phyloP scores from a whole-genome alignment of 1,284 basidiomycete species.

The Malassezia yamatoensis region DNA sequence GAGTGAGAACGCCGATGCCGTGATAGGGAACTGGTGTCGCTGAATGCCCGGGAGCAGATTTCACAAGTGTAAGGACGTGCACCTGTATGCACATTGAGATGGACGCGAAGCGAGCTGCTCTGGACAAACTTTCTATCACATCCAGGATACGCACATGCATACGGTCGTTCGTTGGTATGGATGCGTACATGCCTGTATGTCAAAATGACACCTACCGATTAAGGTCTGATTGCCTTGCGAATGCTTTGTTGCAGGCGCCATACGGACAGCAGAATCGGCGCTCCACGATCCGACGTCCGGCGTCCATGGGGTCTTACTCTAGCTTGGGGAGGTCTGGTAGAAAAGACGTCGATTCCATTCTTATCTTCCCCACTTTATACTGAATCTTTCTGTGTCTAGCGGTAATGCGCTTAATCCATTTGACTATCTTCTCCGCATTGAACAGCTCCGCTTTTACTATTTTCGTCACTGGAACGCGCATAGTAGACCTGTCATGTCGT shows the following conservation, averaged over 20 bases:
- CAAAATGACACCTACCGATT: slow-evolving; percentile 2
- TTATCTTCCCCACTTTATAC: background rate
- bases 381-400: background rate
- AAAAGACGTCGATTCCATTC: too few relatives aligned
- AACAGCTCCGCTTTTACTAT: background rate
- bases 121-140: slow-evolving; percentile 47
- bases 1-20: slow-evolving; percentile 65
- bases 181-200: slow-evolving; percentile 35
- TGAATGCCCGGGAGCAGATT: slow-evolving; percentile 52
- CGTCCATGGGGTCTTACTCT: too few relatives aligned
- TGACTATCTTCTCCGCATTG: background rate
- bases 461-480: background rate
- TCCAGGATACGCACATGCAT: slow-evolving; percentile 26
- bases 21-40: slow-evolving; percentile 55
- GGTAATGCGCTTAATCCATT: background rate
- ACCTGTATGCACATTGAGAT: slow-evolving; percentile 67
- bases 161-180: slow-evolving; percentile 41
- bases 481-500: background rate
- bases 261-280: slow-evolving; percentile 2
- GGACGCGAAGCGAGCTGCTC: slow-evolving; percentile 62
- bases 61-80: slow-evolving; percentile 71
- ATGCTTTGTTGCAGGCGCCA: slow-evolving; percentile 8
- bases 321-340: too few relatives aligned
- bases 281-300: background rate
- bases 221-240: slow-evolving; percentile 14